Evolutionary conservation across 192 early-diverging fungal genomes (phyloP).

Genomic region (Backusella parvicylindrica): DNA sequence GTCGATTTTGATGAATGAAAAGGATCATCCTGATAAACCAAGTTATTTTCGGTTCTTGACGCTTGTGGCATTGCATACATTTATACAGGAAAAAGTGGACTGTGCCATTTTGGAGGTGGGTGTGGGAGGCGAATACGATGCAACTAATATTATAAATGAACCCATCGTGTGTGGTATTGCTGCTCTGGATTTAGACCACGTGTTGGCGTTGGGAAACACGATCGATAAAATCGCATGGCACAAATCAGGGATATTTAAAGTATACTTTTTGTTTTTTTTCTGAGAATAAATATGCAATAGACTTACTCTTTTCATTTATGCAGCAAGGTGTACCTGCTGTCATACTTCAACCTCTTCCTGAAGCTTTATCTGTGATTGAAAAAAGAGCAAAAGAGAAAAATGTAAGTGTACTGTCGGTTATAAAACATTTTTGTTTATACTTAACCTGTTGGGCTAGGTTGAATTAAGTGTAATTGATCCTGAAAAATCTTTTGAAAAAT

Average conservation of each 20-base stretch:
- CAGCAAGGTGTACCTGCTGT: conserved; percentile 64
- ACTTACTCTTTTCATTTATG: not conserved
- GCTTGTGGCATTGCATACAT: conserved; percentile 84
- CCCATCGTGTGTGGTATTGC: conserved; percentile 79
- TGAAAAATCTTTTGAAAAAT: not conserved
- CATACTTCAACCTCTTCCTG: conserved; percentile 64
- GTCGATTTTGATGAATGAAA: not conserved
- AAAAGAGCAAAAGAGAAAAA: conserved; percentile 64
- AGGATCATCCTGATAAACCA: conserved; percentile 49
- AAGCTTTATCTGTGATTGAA: conserved; percentile 64
- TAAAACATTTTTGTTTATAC: not conserved
- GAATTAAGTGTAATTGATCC: conserved; percentile 35
- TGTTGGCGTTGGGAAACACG: conserved; percentile 63
- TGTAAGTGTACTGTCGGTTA: conserved; percentile 35
- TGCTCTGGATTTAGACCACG: conserved; percentile 77
- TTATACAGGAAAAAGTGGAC: conserved; percentile 79
- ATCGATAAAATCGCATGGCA: conserved; percentile 79
- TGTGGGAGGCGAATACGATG: conserved; percentile 82
- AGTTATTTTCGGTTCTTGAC: conserved; percentile 92
- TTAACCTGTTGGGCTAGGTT: conserved; percentile 26
- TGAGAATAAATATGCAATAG: not conserved
- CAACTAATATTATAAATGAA: conserved; percentile 70
- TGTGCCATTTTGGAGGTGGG: conserved; percentile 82
- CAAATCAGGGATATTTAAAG: conserved; percentile 83
- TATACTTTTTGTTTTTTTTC: not conserved